Evolutionary conservation across 2,329 filamentous ascomycete genomes (phyloP), one percentile per base, ranked within the genome.

Genomic region (Fragosphaeria purpurea): DNA sequence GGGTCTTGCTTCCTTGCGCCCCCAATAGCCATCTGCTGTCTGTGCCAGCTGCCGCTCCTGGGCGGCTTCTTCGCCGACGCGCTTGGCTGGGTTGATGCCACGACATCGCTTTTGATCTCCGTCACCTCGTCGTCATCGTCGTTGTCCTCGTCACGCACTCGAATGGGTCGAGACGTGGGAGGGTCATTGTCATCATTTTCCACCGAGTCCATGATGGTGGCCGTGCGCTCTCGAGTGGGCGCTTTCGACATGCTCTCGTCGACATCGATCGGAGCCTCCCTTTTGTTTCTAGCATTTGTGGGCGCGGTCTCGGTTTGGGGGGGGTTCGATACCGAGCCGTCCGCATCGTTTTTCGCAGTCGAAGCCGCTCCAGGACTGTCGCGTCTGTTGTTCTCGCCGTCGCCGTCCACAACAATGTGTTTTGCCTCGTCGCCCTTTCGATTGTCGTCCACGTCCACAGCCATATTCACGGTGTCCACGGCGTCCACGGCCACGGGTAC

Each of bases 1-100:
- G 70, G 67, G 48, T 79, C 70, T 51, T 70, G 67, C 54, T 71
- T 77, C 35, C 66, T 65, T 48, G 58, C 50, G 6, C 58, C 57
- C 35, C 55, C 56, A 50, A 56, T 58, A 7, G 62, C 66, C 59
- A 65, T 65, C 50, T 66, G 68, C 35, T 48, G 58, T 37, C 61
- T 33, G 48, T 63, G 66, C 33, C 39, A 13, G 11, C 37, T 38
- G 4, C n/a, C 41, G 31, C 39, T 33, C 10, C 39, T 31, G n/a
- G 43, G 13, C 5, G 34, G n/a, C 46, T 46, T 53, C 8, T 58
- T 59, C 32, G 13, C 22, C 44, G 38, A 31, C n/a, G 54, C 33
- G 40, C 42, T 8, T 40, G 40, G 55, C 41, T 39, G 35, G 35
- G 11, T 1, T 22, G 40, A 48, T 51, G 43, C 53, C 8, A 46